Evolutionary conservation across 441 rosid species (phyloP), one percentile per base, ranked within the genome.

Genomic region (Adansonia gregorii): DNA sequence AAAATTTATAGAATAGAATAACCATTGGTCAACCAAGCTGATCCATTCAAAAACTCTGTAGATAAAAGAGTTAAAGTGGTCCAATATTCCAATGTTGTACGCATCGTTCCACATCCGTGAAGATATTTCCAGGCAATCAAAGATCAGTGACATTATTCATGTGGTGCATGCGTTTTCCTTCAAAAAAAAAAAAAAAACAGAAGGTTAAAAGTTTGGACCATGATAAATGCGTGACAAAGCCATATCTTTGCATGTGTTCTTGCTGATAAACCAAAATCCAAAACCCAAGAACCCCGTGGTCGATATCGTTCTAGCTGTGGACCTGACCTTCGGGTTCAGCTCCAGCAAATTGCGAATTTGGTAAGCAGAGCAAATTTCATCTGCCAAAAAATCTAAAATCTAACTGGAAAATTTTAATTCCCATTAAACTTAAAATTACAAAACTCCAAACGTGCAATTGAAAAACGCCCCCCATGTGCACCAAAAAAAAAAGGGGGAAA

Each of bases 111-210:
- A 39, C 64, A 76, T 39, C 45, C 35, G 52, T 79, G 82, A 51
- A 54, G 60, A 55, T 48, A 41, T 17, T 55, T 55, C 56, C 35
- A 49, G 20, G 67, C 81, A 70, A 77, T 67, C 69, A 31, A 67
- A 58, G 4, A 12, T 6, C 10, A 10, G 19, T 55, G 80, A 78
- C 64, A 43, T 60, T 55, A 24, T 41, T 78, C 85, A 82, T 80
- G 85, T 78, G 79, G 81, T 31, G 46, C 80, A 82, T 73, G 82
- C 68, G 82, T 24, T 17, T 11, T 11, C 59, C 14, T 22, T 5
- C 7, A 63, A 20, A 31, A 31, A 31, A 31, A 31, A 31, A 31
- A 31, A 31, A 7, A 41, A 5, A n/a, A 31, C 6, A 19, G 3
- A 41, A 41, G 9, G 11, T 8, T 12, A 4, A 24, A 60, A 4